Percentiles rank a stretch among this genome's conserved stretches.
Evolutionary conservation across 1,284 basidiomycete species (phyloP).

Genomic region (Mrakiaceae sp.): DNA sequence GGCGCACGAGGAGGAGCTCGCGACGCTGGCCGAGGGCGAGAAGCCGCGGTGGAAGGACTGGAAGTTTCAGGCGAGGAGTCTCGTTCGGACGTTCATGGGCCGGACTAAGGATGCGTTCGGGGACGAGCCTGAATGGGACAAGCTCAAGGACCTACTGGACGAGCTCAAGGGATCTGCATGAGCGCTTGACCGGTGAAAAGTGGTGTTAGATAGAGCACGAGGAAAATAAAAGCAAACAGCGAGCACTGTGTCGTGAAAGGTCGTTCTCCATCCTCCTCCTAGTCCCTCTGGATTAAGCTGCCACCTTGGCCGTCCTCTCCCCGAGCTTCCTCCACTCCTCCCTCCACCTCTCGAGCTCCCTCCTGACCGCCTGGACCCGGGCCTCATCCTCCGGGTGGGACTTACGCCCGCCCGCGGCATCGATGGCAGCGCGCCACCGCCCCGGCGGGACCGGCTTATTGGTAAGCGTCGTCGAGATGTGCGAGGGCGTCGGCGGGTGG

Average conservation of each 20-base stretch:
- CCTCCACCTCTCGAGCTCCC: conserved; percentile 58
- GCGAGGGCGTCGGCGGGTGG: conserved; percentile 9
- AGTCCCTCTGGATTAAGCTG: no score
- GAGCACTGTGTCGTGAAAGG: no score
- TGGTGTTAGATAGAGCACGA: no score
- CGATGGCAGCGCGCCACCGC: background rate
- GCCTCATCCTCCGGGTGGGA: conserved; percentile 53
- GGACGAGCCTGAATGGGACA: conserved; percentile 72
- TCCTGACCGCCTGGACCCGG: conserved; percentile 46
- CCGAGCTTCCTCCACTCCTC: conserved; percentile 28
- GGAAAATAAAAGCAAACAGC: no score
- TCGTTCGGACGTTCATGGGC: conserved; percentile 76
- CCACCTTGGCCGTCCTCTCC: no score
- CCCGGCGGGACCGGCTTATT: background rate
- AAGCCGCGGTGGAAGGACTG: conserved; percentile 45
- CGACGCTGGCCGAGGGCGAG: conserved; percentile 25
- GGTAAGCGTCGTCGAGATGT: conserved; percentile 8
- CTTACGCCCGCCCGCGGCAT: conserved; percentile 18
- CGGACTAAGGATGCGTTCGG: conserved; percentile 62
- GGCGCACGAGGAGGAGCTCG: conserved; percentile 36
- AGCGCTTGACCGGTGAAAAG: background rate
- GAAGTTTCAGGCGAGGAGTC: conserved; percentile 72
- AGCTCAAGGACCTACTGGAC: conserved; percentile 45
- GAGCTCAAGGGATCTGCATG: conserved; percentile 31
- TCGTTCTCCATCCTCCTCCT: no score